These are phyloP conservation scores for Dictyostelium purpureum DNA, from an alignment of 78 protist species.

Conservation along the genomic window DNA sequence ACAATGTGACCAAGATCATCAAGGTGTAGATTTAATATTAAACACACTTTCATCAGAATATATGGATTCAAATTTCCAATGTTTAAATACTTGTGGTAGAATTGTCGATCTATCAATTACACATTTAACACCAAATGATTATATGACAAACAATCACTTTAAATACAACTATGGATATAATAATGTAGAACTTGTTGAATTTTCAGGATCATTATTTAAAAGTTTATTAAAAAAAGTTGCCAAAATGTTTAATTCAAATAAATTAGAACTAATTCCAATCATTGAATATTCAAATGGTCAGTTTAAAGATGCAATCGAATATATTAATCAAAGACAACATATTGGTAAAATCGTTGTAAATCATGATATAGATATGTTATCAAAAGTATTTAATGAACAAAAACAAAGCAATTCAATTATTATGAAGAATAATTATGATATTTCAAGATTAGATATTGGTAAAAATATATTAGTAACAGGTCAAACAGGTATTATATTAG, in stretches of 20 bases:
- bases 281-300: slow-evolving; percentile 13
- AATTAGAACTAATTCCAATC: slow-evolving; percentile 3
- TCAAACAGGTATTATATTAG: too few species aligned
- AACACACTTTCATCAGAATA: slow-evolving; percentile 37
- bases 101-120: slow-evolving; percentile 50
- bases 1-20: too few species aligned
- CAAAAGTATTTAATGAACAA: too few species aligned
- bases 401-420: too few species aligned
- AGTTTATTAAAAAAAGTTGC: neutral
- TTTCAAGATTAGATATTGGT: too few species aligned
- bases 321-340: too few species aligned
- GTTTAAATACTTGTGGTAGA: slow-evolving; percentile 8
- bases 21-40: slow-evolving; percentile 74
- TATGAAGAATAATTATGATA: too few species aligned
- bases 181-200: neutral
- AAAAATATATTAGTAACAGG: too few species aligned
- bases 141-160: neutral
- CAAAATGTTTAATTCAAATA: neutral
- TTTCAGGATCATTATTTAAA: neutral
- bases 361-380: too few species aligned
- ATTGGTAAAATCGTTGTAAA: too few species aligned
- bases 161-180: neutral
- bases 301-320: too few species aligned
- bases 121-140: neutral
- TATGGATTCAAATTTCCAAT: slow-evolving; percentile 16